Evolutionary conservation across 169 alveolate species (phyloP), one percentile per base, ranked within the genome.

Genomic region (Eimeria maxima): DNA sequence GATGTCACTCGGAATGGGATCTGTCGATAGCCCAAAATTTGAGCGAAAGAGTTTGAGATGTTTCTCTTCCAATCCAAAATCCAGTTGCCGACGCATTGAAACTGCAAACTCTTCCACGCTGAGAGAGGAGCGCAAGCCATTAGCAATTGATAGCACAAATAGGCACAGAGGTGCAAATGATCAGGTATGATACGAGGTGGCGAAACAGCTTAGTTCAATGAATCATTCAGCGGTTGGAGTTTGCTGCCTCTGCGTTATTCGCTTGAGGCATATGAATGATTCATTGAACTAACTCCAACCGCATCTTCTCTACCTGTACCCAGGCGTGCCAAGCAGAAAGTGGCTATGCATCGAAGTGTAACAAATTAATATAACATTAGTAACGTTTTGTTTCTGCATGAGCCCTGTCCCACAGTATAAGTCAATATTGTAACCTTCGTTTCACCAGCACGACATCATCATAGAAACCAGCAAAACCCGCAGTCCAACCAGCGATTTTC

Each of bases 1-100:
- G 53, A 87, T 65, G 13, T 87, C 94, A 24, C 22, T 53, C 5
- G 94, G 78, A 16, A 87, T 20, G 3, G 94, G 71, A 13, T 5
- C 18, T 7, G 94, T 60, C 10, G 83, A 60, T 24, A 87, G 94
- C 63, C 94, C 94, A 44, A 87, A 87, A 50, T 65, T 87, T 45
- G 80, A 16, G 60, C 94, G 94, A 67, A 87, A 87, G 53, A 27
- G 78, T 45, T 87, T 87, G 33, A 87, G 65, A 50, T 87, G 94
- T 14, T 87, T 38, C 29, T 87, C 94, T 24, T 87, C 94, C 94
- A 87, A 13, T 33, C 83, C 94, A 74, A 87, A 87, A 63, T 87
- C 94, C 83, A 87, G 94, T n/a, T 87, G 94, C 44, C 83, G 94
- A 4, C 94, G 94, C 94, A 87, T 87, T 29, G 94, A 63, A 45